Evolutionary conservation across 768 basidiomycete genomes (phyloP), one percentile per base, ranked within the genome.

Genomic region (Mycena maculata): DNA sequence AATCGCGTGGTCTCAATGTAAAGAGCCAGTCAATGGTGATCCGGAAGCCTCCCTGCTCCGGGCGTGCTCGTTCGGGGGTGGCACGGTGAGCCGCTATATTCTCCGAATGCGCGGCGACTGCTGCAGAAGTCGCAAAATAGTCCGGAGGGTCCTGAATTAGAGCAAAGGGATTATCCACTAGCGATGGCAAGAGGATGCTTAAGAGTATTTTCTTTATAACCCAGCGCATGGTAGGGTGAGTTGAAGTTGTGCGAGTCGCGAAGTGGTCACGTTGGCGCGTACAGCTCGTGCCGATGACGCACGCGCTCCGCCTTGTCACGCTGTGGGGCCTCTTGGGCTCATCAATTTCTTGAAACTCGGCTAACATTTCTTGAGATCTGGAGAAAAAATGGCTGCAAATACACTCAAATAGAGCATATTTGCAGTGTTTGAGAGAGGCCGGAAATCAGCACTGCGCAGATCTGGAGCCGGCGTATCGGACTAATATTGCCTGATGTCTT

Each of bases 261-360:
- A 45, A 9, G 22, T 30, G 49, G 49, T 50, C 49, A 50, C 49
- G 49, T 50, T 50, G 49, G 9, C 49, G 49, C 22, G 49, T 50
- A 16, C 4, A 13, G 6, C 22, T 28, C 27, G 28, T 28, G 31
- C 8, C 15, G 9, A 38, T 38, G 36, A 38, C 36, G 36, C 16
- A 20, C 9, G n/a, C 7, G 23, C 44, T 45, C 44, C 44, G n/a
- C 44, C n/a, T 20, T 18, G 44, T 45, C 44, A 45, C 44, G 44
- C 44, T 10, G 44, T n/a, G n/a, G n/a, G n/a, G n/a, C n/a, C n/a
- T n/a, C n/a, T n/a, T n/a, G 9, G 23, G 18, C 44, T 20, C 20
- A 45, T 45, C 44, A 45, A 20, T 45, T 45, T 20, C 44, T n/a
- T n/a, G n/a, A n/a, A n/a, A n/a, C n/a, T n/a, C n/a, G n/a, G n/a